phyloP scores from a whole-genome alignment of 257 asterid species.

The Gentiana straminea region DNA sequence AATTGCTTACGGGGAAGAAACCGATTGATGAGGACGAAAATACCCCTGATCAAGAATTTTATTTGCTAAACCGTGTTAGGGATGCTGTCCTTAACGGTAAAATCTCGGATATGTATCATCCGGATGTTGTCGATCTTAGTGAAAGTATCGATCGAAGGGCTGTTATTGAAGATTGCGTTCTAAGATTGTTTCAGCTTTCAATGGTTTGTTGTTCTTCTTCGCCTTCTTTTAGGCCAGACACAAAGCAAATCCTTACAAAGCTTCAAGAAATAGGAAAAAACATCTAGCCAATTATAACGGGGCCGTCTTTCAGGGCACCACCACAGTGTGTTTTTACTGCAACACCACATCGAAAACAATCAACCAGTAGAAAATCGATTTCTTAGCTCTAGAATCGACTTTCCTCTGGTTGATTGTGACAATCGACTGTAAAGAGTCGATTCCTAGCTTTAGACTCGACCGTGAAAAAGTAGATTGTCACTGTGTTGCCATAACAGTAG shows the following conservation, averaged over 20 bases:
- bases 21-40: conserved; percentile 34
- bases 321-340: no score
- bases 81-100: conserved; percentile 65
- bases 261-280: conserved; percentile 56
- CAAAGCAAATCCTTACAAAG: conserved; percentile 45
- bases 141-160: conserved; percentile 28
- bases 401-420: no score
- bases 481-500: no score
- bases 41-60: conserved; percentile 39
- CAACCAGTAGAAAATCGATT: no score
- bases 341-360: no score
- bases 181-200: conserved; percentile 57
- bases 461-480: no score
- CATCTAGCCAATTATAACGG: no score
- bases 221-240: conserved; percentile 52
- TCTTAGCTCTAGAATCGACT: no score
- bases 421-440: not conserved
- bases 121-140: conserved; percentile 36
- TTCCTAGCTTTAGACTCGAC: no score
- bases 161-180: conserved; percentile 30
- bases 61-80: conserved; percentile 48
- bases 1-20: conserved; percentile 61
- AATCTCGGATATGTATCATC: conserved; percentile 44
- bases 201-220: conserved; percentile 83
- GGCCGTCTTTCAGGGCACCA: no score